Conservation (phyloP, 2,329 filamentous ascomycete species). For the Phialemoniopsis sp. region DNA sequence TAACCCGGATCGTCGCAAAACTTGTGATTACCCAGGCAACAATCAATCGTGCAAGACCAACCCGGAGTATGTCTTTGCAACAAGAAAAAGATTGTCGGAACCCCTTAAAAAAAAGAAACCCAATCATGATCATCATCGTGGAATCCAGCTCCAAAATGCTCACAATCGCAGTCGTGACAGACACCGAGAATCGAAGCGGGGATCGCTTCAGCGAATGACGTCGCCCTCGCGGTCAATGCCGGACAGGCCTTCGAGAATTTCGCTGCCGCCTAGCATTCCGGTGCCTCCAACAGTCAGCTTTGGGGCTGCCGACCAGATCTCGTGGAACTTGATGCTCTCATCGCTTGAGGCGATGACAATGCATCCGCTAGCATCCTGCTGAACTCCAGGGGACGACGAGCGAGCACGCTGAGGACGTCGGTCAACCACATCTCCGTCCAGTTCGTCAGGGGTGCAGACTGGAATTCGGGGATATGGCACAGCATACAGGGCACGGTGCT, state of each 20-base stretch:
- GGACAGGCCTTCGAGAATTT: constrained; percentile 78
- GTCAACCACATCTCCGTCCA: too few species aligned
- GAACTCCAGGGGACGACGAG: not conserved
- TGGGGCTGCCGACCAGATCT: constrained; percentile 74
- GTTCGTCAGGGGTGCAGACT: not conserved
- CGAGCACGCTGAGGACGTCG: too few species aligned
- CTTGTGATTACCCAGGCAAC: not conserved
- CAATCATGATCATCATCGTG: too few species aligned
- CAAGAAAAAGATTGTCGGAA: not conserved
- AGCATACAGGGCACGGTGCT: constrained; percentile 80
- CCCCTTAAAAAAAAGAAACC: not conserved
- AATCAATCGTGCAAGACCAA: not conserved
- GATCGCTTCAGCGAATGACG: constrained; percentile 63
- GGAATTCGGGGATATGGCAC: constrained; percentile 68
- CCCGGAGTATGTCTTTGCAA: too few species aligned
- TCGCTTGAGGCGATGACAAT: constrained; percentile 91
- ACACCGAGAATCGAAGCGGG: too few species aligned
- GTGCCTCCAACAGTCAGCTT: constrained; percentile 47
- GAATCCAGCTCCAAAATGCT: too few species aligned
- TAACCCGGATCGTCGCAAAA: too few species aligned
- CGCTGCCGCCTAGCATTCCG: constrained; percentile 73
- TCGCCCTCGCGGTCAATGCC: constrained; percentile 73
- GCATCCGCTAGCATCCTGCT: constrained; percentile 54
- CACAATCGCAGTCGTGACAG: too few species aligned
- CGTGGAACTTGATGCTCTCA: constrained; percentile 90